Percentiles rank a stretch among this genome's conserved stretches.
Conservation (phyloP, 2,329 filamentous ascomycete species). For the Arthrobotrys iridis region DNA sequence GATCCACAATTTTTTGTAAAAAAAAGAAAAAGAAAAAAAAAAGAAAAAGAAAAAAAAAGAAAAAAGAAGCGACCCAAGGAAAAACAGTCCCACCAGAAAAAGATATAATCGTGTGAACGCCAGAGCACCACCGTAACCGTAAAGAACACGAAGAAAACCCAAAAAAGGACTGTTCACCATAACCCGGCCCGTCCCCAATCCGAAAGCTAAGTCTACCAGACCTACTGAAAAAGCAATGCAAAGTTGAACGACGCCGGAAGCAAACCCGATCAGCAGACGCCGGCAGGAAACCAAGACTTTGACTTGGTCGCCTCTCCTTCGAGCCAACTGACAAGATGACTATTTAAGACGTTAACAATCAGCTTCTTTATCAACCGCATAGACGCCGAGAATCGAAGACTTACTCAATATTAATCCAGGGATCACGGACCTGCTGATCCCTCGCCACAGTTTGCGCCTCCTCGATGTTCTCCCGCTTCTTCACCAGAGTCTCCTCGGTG, state of each 20-base stretch:
- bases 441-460: constrained; percentile 36
- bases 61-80: background rate
- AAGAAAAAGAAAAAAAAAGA: background rate
- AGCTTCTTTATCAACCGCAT: background rate
- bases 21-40: background rate
- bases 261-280: constrained; percentile 30
- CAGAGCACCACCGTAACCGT: constrained; percentile 20
- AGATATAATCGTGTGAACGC: constrained; percentile 11
- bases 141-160: background rate
- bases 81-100: background rate
- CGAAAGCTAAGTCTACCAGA: background rate
- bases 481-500: constrained; percentile 36
- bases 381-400: background rate
- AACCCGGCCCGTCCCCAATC: background rate
- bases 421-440: constrained; percentile 48
- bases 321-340: constrained; percentile 43
- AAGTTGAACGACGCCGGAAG: too few species aligned
- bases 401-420: constrained; percentile 53
- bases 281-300: constrained; percentile 47
- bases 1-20: constrained; percentile 1
- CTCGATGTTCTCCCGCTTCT: constrained; percentile 48
- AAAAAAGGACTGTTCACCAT: constrained; percentile 13
- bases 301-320: constrained; percentile 48
- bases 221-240: constrained; percentile 5
- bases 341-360: background rate